Base-by-base conservation (phyloP, 495 filamentous ascomycete species). In the Talaromyces thailandensis region DNA sequence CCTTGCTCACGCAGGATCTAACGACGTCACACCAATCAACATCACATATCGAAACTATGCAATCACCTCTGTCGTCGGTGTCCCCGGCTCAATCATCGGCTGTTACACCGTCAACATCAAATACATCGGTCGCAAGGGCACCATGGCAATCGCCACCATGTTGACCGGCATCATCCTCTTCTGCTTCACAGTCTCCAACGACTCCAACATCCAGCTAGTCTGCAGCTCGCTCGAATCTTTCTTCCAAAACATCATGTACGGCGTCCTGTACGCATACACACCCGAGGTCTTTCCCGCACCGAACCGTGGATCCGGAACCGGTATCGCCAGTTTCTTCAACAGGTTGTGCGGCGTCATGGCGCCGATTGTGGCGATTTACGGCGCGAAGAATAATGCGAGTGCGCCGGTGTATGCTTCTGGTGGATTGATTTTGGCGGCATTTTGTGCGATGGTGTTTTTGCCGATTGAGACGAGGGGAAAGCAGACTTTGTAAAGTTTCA, bases 241-340 rank as follows among this genome's bases (percentile, higher is more conserved):
- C 70, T 84, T 83, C 77, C 82, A 85, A 70, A 85, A 85, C 66
- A 81, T 84, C 69, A 84, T 84, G 82, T 86, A 85, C 64, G 83
- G 82, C 23, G 83, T 85, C 3, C 71, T 86, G 7, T 86, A 84
- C 66, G 81, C 81, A 40, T 84, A 84, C 67, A 86, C 84, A 0
- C 84, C 84, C 1, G 84, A 86, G 63, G 81, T 85, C 14, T 84
- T 86, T 72, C 82, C 84, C 0, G 81, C 81, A 14, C 81, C 81
- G 0, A 79, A 80, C 67, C 76, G 84, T 28, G 84, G 84, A 14
- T 84, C 82, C 1, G 84, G 79, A 4, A 82, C 80, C 5, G 84
- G 84, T 31, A 82, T 86, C 28, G 76, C 77, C 12, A 81, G 79
- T 62, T 81, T 79, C 62, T 65, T 87, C 61, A 85, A 86, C 65